Evolutionary conservation across 2,329 filamentous ascomycete genomes (phyloP), one percentile per base, ranked within the genome.

Genomic region (Alternaria rosae): DNA sequence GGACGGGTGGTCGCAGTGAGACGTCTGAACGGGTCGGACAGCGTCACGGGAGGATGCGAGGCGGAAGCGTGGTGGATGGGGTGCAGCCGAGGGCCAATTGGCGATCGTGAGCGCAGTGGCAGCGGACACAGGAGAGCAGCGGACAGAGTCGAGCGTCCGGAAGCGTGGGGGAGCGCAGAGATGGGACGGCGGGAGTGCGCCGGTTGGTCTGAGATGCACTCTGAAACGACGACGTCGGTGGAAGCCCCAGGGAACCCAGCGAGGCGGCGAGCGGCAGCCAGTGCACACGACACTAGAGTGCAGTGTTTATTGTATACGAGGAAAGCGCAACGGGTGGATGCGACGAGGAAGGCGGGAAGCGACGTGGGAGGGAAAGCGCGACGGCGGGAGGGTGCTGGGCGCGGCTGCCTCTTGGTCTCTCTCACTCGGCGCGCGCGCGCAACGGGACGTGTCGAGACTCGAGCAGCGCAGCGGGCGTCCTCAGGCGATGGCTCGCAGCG

Each of bases 181-280:
- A 54, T 56, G 41, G 64, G 54, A 63, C 56, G n/a, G 61, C 64
- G 66, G 64, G 64, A 64, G 67, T 65, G 65, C 55, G 65, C 50
- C 45, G 45, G 66, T 64, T 69, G 71, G 67, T 67, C 62, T 67
- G 65, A 65, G 71, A 73, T 71, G 63, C 57, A 68, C 70, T 64
- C 69, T 77, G 75, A 77, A 77, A 77, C 76, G 68, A 54, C 73
- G 70, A 76, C 65, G 67, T 65, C 43, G 56, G 62, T 59, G 50
- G 58, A 57, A 52, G 56, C 58, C 54, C 64, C 54, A 47, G 57
- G 64, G 59, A 60, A 51, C 57, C 58, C 61, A 26, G 61, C 61
- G 61, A 44, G 57, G 66, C 62, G 55, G 54, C 17, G 47, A 25
- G 44, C 7, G 32, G 58, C 38, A 44, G 54, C 26, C n/a, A 32